Percentiles rank a stretch among this genome's conserved stretches.
phyloP scores from a whole-genome alignment of 177 flowering plant species.

The Vitis hybrid region DNA sequence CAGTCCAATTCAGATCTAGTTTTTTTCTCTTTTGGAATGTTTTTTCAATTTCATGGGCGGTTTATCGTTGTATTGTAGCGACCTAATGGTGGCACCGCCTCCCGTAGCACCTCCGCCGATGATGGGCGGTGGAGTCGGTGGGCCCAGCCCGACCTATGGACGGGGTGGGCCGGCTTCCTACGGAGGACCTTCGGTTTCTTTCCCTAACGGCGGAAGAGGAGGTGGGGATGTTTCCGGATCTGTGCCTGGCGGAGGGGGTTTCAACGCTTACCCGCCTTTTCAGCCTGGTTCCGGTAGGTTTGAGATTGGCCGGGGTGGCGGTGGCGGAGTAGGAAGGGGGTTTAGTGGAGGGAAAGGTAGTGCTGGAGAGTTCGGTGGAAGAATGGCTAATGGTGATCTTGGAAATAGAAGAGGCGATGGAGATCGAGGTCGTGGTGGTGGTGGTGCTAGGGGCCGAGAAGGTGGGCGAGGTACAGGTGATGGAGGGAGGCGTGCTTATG shows the following conservation, averaged over 20 bases:
- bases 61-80: slow-evolving; percentile 37
- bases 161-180: slow-evolving; percentile 35
- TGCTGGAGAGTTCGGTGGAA: slow-evolving; percentile 4
- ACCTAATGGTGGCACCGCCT: slow-evolving; percentile 41
- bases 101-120: slow-evolving; percentile 23
- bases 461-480: slow-evolving; percentile 10
- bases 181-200: slow-evolving; percentile 31
- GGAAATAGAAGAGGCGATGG: slow-evolving; percentile 15
- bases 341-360: slow-evolving; percentile 17
- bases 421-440: slow-evolving; percentile 22
- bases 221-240: slow-evolving; percentile 11
- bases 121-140: slow-evolving; percentile 19
- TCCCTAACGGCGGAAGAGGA: slow-evolving; percentile 26
- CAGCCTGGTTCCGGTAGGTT: slow-evolving; percentile 36
- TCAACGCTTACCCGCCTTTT: slow-evolving; percentile 30
- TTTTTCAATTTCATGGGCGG: background rate
- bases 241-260: slow-evolving; percentile 10
- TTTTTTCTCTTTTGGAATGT: background rate
- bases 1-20: background rate
- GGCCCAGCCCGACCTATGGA: slow-evolving; percentile 21
- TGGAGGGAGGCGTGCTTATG: background rate
- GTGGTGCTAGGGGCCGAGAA: background rate
- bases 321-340: slow-evolving; percentile 15
- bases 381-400: slow-evolving; percentile 10
- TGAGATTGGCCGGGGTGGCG: slow-evolving; percentile 28